A percentile compares a stretch with the other conserved stretches of the same genome.
Evolutionary conservation across 2,329 filamentous ascomycete genomes (phyloP).

Genomic region (Lasiodiplodia sp.): DNA sequence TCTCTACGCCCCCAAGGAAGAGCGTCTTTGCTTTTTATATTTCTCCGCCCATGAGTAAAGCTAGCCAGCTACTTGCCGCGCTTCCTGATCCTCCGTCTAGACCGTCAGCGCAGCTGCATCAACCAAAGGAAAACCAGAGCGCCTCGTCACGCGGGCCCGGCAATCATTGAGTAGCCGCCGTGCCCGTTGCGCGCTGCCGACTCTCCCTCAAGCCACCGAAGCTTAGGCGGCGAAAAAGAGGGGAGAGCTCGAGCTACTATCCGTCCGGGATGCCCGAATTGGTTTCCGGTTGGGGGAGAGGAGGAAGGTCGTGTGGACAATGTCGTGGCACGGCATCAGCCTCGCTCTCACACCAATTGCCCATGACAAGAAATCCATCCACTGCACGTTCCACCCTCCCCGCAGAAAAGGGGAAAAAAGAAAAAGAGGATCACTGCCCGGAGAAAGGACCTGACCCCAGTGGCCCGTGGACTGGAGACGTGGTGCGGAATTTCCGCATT

Average conservation of each 20-base stretch:
- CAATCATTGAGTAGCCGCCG: not conserved
- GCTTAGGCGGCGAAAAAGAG: not conserved
- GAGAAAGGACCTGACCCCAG: not conserved
- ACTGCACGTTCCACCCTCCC: not conserved
- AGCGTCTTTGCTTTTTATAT: not conserved
- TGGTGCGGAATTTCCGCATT: not conserved
- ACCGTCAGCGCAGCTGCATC: not conserved
- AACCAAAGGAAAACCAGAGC: not conserved
- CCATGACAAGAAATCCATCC: not conserved
- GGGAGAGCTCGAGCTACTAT: not conserved
- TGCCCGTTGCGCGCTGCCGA: not conserved
- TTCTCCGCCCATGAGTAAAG: too few species aligned
- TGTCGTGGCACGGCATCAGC: slow-evolving; percentile 2
- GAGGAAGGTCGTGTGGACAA: not conserved
- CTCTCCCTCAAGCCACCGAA: slow-evolving; percentile 8
- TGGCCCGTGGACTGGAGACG: not conserved
- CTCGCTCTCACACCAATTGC: not conserved
- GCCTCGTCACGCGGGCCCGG: slow-evolving; percentile 8
- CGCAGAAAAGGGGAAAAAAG: not conserved
- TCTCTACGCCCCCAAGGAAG: not conserved
- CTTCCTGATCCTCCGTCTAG: not conserved
- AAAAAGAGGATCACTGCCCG: too few species aligned
- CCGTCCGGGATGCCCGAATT: slow-evolving; percentile 19
- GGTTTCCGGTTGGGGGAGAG: not conserved
- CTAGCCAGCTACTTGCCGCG: not conserved